A percentile compares a stretch with the other conserved stretches of the same genome.
Conservation (phyloP, 225 moss, liverwort and hornwort genomes). For the Climacium dendroides region DNA sequence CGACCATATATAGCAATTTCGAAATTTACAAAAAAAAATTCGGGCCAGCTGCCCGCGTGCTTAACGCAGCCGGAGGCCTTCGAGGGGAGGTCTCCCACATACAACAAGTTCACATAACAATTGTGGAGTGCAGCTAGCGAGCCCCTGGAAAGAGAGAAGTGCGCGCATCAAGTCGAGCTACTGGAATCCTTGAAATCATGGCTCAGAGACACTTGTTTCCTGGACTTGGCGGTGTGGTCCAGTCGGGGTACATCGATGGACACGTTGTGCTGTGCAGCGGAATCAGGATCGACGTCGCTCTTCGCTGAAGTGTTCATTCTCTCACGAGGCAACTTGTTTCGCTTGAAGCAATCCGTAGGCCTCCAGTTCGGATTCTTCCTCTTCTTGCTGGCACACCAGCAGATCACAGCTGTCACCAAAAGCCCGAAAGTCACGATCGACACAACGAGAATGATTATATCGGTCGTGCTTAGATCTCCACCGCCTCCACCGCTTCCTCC, state of each 20-base stretch:
- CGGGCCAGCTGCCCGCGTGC: too few species aligned
- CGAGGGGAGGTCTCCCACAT: too few species aligned
- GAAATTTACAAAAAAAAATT: too few species aligned
- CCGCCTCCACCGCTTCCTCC: too few species aligned
- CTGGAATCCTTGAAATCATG: background rate
- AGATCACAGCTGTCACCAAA: background rate
- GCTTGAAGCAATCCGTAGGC: background rate
- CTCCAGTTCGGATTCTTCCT: background rate
- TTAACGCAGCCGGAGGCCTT: too few species aligned
- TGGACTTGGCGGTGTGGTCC: background rate
- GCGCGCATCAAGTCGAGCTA: background rate
- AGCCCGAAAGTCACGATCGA: background rate
- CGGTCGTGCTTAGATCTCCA: background rate
- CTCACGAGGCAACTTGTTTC: background rate
- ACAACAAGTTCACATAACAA: background rate
- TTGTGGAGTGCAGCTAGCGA: background rate
- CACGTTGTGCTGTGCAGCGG: background rate
- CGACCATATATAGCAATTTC: too few species aligned
- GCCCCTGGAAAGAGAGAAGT: background rate
- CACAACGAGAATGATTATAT: background rate
- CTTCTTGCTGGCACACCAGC: background rate
- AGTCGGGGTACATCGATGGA: background rate
- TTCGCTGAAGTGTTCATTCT: background rate
- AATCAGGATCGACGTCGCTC: background rate
- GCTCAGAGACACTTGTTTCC: background rate